Evolutionary conservation across 164 flowering plant species (phyloP).

Genomic region (Vitis rupestris): DNA sequence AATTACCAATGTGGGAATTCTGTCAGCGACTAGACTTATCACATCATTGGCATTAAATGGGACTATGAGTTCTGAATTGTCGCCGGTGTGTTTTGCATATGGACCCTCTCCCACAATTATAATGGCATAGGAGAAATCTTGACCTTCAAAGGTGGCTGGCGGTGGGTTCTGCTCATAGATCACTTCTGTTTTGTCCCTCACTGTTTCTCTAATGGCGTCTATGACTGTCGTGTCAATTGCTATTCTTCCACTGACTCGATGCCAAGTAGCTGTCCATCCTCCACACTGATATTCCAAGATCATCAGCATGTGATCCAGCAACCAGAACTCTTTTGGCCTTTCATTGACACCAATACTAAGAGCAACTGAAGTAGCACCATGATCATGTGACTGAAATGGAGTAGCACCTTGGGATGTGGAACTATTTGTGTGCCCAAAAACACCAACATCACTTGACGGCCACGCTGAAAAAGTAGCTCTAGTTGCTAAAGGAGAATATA

Average conservation of each 20-base stretch:
- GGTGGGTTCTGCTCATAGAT: slow-evolving; percentile 57
- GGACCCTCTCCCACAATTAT: slow-evolving; percentile 81
- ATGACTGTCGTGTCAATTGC: slow-evolving; percentile 75
- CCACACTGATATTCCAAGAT: too few species aligned
- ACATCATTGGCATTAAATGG: slow-evolving; percentile 56
- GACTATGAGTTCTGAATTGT: slow-evolving; percentile 55
- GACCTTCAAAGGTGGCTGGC: slow-evolving; percentile 38
- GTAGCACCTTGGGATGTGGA: too few species aligned
- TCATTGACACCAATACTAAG: too few species aligned
- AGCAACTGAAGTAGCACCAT: too few species aligned
- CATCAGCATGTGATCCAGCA: too few species aligned
- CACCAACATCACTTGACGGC: too few species aligned
- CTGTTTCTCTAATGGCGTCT: slow-evolving; percentile 60
- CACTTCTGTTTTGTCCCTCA: slow-evolving; percentile 56
- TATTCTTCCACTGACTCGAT: slow-evolving; percentile 68
- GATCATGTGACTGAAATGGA: too few species aligned
- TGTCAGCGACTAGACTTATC: slow-evolving; percentile 44
- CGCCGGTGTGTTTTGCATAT: slow-evolving; percentile 70
- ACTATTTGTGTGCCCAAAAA: too few species aligned
- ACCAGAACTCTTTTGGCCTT: too few species aligned
- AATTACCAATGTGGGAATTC: slow-evolving; percentile 68
- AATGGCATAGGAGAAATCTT: slow-evolving; percentile 63
- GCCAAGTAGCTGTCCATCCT: slow-evolving; percentile 84
- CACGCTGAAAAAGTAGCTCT: too few species aligned
- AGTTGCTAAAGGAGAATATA: too few species aligned